Evolutionary conservation across 768 basidiomycete genomes (phyloP).

Genomic region (Psilocybe tampanensis): DNA sequence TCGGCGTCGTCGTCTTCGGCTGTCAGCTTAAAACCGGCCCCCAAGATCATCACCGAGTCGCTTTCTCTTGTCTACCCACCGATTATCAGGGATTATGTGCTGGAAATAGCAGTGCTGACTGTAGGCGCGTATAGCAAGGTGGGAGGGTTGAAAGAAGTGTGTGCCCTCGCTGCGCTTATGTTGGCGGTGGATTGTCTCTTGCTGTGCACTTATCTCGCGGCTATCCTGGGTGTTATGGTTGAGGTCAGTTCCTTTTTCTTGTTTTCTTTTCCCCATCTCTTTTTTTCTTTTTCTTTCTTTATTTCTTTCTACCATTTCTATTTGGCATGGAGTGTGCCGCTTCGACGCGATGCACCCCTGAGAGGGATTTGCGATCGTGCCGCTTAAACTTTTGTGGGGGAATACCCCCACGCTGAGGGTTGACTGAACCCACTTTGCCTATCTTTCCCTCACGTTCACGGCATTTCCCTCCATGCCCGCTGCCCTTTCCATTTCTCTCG

Average conservation of each 20-base stretch:
- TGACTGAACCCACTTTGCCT: neutral
- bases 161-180: slow-evolving; percentile 89
- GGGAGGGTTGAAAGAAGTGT: slow-evolving; percentile 90
- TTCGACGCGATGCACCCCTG: neutral
- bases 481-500: neutral
- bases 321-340: neutral
- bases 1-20: neutral
- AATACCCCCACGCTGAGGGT: neutral
- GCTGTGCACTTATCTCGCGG: slow-evolving; percentile 88
- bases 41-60: slow-evolving; percentile 83
- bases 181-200: slow-evolving; percentile 85
- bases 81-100: slow-evolving; percentile 90
- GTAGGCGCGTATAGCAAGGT: slow-evolving; percentile 88
- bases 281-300: neutral
- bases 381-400: neutral
- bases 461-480: neutral
- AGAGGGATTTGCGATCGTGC: neutral
- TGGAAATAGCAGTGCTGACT: slow-evolving; percentile 88
- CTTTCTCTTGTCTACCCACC: slow-evolving; percentile 76
- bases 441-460: neutral
- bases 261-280: slow-evolving; percentile 4
- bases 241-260: slow-evolving; percentile 57
- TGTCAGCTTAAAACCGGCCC: slow-evolving; percentile 65
- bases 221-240: slow-evolving; percentile 92
- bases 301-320: neutral